Base-by-base conservation (phyloP, 1,284 basidiomycete species). In the Rhizopogon hawkerae region DNA sequence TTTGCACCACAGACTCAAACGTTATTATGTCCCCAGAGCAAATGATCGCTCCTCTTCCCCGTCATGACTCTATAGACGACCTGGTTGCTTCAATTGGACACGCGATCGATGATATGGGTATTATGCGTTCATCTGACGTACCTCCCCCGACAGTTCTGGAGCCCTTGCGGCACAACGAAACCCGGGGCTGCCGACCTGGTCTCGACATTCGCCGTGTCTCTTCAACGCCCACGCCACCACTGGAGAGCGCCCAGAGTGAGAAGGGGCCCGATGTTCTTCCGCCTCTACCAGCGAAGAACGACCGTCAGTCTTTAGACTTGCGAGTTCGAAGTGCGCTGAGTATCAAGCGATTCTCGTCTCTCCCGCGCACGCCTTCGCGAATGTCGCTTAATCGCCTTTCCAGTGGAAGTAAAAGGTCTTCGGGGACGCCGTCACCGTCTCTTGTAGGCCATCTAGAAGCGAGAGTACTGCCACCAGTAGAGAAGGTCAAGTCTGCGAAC, bases 351-450 rank as follows among this genome's bases (percentile, higher is more conserved):
- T 78, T 80, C 51, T 76, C 72, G 13, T 72, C 81, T 2, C 65
- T 86, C 47, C 80, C 83, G 14, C 74, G 77, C 36, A 74, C 79
- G 7, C 78, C 81, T 34, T 77, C 77, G 51, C 58, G 57, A 63
- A 66, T 69, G 43, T 65, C 63, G 2, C 53, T 67, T 29, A 63
- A 54, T 42, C 62, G 56, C n/a, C 54, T 55, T 3, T 60, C 61
- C 35, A n/a, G 24, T 3, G 43, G 49, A 38, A 60, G 55, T 49
- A 68, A 63, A 51, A 58, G 51, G 13, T 59, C 59, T 2, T 73
- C 76, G 13, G 57, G 71, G 29, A 71, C 70, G 4, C 72, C 74
- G 11, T 75, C 76, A 9, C 70, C 70, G 23, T 63, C 68, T 1
- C 56, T 51, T 13, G 48, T 56, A 26, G 18, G 49, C 49, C 54